Evolutionary conservation across 352 stramenopile genomes (phyloP).

Genomic region (Phytophthora niederhauseri): DNA sequence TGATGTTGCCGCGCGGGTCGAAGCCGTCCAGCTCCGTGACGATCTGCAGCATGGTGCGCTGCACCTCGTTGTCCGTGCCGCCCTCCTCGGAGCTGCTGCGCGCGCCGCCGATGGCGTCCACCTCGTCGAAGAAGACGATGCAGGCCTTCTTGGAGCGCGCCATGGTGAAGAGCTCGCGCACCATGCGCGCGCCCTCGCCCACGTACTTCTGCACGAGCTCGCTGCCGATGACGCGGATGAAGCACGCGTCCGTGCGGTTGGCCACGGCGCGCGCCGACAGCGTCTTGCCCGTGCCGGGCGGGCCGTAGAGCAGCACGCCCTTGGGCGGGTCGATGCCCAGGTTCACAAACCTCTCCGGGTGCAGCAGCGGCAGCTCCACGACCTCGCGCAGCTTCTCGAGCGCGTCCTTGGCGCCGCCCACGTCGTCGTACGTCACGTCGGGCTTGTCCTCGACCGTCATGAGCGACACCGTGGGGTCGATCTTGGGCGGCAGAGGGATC

Average conservation of each 20-base stretch:
- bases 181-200: constrained; percentile 98
- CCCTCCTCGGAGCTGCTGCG: constrained; percentile 91
- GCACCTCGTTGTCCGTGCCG: constrained; percentile 98
- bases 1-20: constrained; percentile 99
- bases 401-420: constrained; percentile 98
- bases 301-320: constrained; percentile 98
- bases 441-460: constrained; percentile 99
- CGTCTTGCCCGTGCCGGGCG: constrained; percentile 98
- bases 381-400: constrained; percentile 99
- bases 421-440: constrained; percentile 99
- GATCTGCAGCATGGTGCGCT: constrained; percentile 99
- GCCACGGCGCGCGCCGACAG: constrained; percentile 97
- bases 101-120: constrained; percentile 98
- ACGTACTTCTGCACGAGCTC: constrained; percentile 99
- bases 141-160: constrained; percentile 98
- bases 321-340: constrained; percentile 99
- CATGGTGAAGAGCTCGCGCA: constrained; percentile 99
- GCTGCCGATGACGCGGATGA: constrained; percentile 99
- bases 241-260: constrained; percentile 99
- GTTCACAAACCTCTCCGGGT: constrained; percentile 99
- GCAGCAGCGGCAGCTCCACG: constrained; percentile 97
- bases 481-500: constrained; percentile 98
- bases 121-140: constrained; percentile 99
- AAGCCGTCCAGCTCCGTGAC: constrained; percentile 99
- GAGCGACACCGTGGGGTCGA: constrained; percentile 97